Evolutionary conservation across 768 basidiomycete species (phyloP), one percentile per base, ranked within the genome.

Genomic region (Clavaria fumosa): DNA sequence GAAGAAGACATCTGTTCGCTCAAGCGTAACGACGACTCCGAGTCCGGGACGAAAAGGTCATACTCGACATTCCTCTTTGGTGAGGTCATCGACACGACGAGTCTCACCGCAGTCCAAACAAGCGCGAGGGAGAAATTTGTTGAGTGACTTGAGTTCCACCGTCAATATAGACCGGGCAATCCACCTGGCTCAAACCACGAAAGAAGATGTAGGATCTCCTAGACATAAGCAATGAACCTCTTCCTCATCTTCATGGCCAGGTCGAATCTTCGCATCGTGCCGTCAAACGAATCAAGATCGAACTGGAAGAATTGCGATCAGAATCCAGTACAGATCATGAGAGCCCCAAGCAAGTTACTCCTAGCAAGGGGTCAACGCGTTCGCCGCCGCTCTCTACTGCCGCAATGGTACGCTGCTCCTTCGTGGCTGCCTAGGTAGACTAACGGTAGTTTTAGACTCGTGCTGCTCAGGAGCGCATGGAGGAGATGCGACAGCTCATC

Each of bases 401-500:
- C n/a, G n/a, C n/a, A n/a, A n/a, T n/a, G n/a, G n/a, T n/a, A n/a
- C n/a, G n/a, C n/a, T n/a, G n/a, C n/a, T n/a, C n/a, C n/a, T n/a
- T n/a, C n/a, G n/a, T n/a, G n/a, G n/a, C n/a, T n/a, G n/a, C n/a
- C n/a, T n/a, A n/a, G 26, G 17, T 21, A 7, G 4, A 22, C 22
- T 31, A 23, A n/a, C 36, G 19, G 12, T 18, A 18, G 5, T 24
- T 42, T 4, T 45, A 88, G 84, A 79, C 70, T 9, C 75, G 58
- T 49, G 83, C 75, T 38, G 82, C 83, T 23, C 75, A 75, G 46
- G 75, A 76, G 23, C 73, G 85, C 17, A 66, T 85, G 63, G 74
- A 83, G 47, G 85, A 89, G 53, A 83, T 89, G 83, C 69, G 75
- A 27, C 70, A 70, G 45, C 60, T 84, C 39, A 84, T 89, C 41